Base-by-base conservation (phyloP, 1,139 yeast species). In the Magnusiomyces suaveolens region DNA sequence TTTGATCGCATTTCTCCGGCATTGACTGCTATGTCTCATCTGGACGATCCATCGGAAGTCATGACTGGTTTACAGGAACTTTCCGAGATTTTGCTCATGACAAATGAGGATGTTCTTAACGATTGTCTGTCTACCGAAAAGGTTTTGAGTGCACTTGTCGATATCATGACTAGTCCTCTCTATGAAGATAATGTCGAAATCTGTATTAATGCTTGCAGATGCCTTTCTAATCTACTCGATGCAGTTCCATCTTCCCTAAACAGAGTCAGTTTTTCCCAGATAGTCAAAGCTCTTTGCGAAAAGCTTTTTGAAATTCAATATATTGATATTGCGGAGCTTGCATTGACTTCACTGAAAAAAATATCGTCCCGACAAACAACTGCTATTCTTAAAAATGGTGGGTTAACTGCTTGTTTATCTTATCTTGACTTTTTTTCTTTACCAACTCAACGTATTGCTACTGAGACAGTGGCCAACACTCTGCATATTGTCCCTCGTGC, bases 271-370 rank as follows among this genome's bases (percentile, higher is more conserved):
- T 75, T 78, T 47, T 80, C 80, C 29, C 83, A 85, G 48, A 85
- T 85, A 1, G 78, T 89, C 16, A 83, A 81, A 46, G 81, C 80
- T 0, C 72, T 92, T 46, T 81, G 87, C 61, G 73, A 75, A 14
- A 86, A 86, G 62, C 70, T 92, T 48, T 67, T 80, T 60, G 95
- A 88, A 61, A 84, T 90, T 21, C 81, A 82, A 56, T 89, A 81
- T 66, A 90, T 92, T 54, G 98, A 92, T 67, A 74, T 92, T 56
- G 95, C 97, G 0, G 98, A 92, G 66, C 97, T 90, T 68, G 90
- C 92, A 0, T 71, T 92, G 48, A 90, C 84, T 61, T 69, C 72
- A 0, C 63, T 73, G 41, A 70, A 69, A 54, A 66, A 68, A 39
- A 65, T 74, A 2, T 71, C 76, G 0, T 60, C 54, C 8, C 69